Evolutionary conservation across 164 flowering plant species (phyloP).

Genomic region (Berberis vulgaris): DNA sequence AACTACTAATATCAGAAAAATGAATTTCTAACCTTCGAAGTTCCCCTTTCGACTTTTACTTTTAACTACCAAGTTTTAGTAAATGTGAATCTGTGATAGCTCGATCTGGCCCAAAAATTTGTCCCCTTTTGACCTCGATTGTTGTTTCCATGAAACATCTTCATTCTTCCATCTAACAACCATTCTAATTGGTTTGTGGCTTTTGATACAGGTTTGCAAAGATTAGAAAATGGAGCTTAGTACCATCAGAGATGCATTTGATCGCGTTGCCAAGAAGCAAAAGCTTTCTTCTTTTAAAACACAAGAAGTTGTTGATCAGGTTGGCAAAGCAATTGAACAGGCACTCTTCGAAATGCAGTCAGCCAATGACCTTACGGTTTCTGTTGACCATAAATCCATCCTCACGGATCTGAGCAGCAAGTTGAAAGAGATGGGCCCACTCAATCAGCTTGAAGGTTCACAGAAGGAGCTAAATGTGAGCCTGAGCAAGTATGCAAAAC

Average conservation of each 20-base stretch:
- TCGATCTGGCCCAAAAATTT: too few relatives aligned
- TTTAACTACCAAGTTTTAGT: too few relatives aligned
- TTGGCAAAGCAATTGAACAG: slow-evolving; percentile 50
- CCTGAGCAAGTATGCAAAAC: slow-evolving; percentile 59
- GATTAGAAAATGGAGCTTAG: slow-evolving; percentile 52
- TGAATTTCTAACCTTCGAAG: too few relatives aligned
- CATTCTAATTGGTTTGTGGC: too few relatives aligned
- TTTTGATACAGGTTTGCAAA: too few relatives aligned
- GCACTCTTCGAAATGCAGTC: slow-evolving; percentile 35
- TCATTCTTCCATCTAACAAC: too few relatives aligned
- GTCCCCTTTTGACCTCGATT: too few relatives aligned
- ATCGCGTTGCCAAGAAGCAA: slow-evolving; percentile 82
- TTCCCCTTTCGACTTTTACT: too few relatives aligned
- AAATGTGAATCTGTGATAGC: too few relatives aligned
- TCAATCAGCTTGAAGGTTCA: slow-evolving; percentile 48
- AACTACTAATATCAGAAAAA: too few relatives aligned
- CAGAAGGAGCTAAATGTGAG: slow-evolving; percentile 64
- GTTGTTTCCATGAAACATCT: too few relatives aligned
- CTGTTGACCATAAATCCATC: slow-evolving; percentile 27
- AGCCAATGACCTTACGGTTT: neutral
- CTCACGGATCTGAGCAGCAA: slow-evolving; percentile 47
- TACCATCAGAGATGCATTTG: slow-evolving; percentile 76
- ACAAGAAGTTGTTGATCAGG: slow-evolving; percentile 58
- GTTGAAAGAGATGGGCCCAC: slow-evolving; percentile 41
- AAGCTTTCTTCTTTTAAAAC: slow-evolving; percentile 53